These are phyloP conservation scores for Chalciporus chontae DNA, from an alignment of 768 basidiomycete genomes.

Conservation along the genomic window DNA sequence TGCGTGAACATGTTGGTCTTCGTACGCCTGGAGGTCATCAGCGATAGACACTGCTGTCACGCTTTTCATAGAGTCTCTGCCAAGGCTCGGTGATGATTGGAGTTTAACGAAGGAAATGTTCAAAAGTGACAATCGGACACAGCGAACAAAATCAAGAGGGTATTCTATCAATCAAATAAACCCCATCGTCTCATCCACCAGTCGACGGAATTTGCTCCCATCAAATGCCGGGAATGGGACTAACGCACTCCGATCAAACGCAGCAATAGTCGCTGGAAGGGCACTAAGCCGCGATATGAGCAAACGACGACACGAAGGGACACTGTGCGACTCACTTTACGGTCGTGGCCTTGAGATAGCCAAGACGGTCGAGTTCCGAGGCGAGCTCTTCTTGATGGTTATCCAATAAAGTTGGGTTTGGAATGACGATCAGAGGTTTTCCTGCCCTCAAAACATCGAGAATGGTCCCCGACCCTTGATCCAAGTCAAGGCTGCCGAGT, in stretches of 20 bases:
- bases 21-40: constrained; percentile 56
- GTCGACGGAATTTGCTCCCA: constrained; percentile 56
- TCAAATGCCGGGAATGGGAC: constrained; percentile 68
- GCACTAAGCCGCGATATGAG: constrained; percentile 36
- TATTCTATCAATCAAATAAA: constrained; percentile 37
- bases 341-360: constrained; percentile 55
- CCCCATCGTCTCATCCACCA: constrained; percentile 81
- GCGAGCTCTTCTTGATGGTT: constrained; percentile 94
- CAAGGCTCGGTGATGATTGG: not conserved
- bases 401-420: constrained; percentile 84
- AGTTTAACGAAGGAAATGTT: not conserved
- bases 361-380: constrained; percentile 51
- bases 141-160: constrained; percentile 5
- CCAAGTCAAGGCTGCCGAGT: constrained; percentile 1
- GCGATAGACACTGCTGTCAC: constrained; percentile 42
- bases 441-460: constrained; percentile 75
- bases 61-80: constrained; percentile 14
- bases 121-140: not conserved
- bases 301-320: not conserved
- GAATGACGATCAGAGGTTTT: constrained; percentile 82
- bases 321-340: constrained; percentile 46
- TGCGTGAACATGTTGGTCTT: constrained; percentile 71
- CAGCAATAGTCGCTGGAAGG: constrained; percentile 51
- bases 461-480: constrained; percentile 88
- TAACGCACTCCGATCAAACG: constrained; percentile 43